Base-by-base conservation (phyloP, 208 protist genomes). In the Trichomonas vaginalis region DNA sequence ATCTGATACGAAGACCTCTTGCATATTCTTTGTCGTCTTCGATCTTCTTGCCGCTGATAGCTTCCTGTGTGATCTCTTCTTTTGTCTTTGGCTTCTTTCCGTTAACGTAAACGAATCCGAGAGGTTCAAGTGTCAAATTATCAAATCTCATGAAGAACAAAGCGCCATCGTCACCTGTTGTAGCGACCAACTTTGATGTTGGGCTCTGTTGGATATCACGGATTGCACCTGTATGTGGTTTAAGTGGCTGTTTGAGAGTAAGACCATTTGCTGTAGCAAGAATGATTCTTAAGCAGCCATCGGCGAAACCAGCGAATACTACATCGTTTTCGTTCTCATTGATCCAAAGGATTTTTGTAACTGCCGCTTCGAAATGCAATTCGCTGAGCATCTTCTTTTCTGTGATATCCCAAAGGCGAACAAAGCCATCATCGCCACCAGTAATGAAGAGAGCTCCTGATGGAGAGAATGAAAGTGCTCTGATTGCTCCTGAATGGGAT, bases 401-500 rank as follows among this genome's bases (percentile, higher is more conserved):
- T 10, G 98, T 96, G 96, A 98, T 98, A 96, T 99, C 98, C 95
- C 98, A 97, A 87, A 98, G 96, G 45, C 98, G 98, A 79, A 99
- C 96, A 0, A 97, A 97, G 15, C 98, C 98, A 97, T 99, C 98
- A 21, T 97, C 97, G 35, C 98, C 98, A 48, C 97, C 98, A 0
- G 98, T 98, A 70, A 98, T 96, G n/a, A 97, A 97, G 40, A 97
- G 95, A 95, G 98, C 98, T 42, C 97, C 97, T 46, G 82, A 95
- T 12, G 98, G 98, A 9, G 98, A 99, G 14, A 98, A 95, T 37
- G 97, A 97, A 3, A 97, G 96, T 95, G 97, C 98, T n/a, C 96
- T 97, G 82, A 99, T 97, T 27, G 97, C 95, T 0, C 98, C 98
- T 40, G 98, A 97, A 96, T 99, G 99, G 96, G 98, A 98, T 86